Conservation (phyloP, 208 protist genomes). For the Trypanosoma cruzi region DNA sequence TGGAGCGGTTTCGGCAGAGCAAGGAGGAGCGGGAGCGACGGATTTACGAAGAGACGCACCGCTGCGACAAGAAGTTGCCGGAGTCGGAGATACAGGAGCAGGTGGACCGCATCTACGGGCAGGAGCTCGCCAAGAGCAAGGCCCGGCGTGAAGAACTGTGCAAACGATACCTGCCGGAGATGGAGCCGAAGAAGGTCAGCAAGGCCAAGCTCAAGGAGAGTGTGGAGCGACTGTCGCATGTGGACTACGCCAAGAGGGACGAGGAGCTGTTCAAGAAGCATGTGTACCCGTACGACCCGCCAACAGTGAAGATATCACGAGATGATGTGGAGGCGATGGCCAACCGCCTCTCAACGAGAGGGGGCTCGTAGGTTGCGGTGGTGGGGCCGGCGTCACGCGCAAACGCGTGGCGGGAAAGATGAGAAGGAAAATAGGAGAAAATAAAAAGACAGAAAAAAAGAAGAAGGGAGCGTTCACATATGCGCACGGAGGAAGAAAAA, state of each 20-base stretch:
- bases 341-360: constrained; percentile 68
- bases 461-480: background rate
- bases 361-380: constrained; percentile 10
- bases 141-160: constrained; percentile 50
- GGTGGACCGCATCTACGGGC: constrained; percentile 82
- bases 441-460: background rate
- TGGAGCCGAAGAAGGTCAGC: constrained; percentile 63
- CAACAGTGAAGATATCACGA: constrained; percentile 57
- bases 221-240: constrained; percentile 68
- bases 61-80: constrained; percentile 65
- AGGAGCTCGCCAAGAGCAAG: constrained; percentile 61
- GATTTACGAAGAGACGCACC: constrained; percentile 55
- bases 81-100: constrained; percentile 73
- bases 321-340: constrained; percentile 67
- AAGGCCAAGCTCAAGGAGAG: constrained; percentile 69
- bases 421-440: constrained; percentile 8
- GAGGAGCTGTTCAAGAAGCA: constrained; percentile 88
- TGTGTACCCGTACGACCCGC: constrained; percentile 84
- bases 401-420: background rate
- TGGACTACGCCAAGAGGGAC: constrained; percentile 80
- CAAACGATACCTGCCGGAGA: constrained; percentile 51
- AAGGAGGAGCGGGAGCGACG: constrained; percentile 61
- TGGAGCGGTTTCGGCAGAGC: constrained; percentile 60
- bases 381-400: background rate
- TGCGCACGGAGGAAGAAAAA: background rate